Evolutionary conservation across 192 early-diverging fungal genomes (phyloP).

Genomic region (Coemansia sp.): DNA sequence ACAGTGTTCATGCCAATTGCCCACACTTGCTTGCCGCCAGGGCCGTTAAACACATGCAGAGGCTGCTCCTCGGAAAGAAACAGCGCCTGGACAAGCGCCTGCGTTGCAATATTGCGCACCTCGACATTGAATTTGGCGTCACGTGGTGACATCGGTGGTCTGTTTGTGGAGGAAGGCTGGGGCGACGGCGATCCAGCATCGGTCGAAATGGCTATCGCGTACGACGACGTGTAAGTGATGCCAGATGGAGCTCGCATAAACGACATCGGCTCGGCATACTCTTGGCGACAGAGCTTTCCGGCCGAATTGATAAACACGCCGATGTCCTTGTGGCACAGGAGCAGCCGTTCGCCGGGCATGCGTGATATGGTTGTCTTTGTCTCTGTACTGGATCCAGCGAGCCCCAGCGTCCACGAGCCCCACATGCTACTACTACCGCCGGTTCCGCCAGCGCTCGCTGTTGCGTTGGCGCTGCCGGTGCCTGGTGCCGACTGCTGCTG

Average conservation of each 20-base stretch:
- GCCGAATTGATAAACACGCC: slow-evolving; percentile 52
- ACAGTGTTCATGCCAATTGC: slow-evolving; percentile 64
- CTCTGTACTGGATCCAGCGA: slow-evolving; percentile 31
- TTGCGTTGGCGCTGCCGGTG: background rate
- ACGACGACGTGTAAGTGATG: slow-evolving; percentile 53
- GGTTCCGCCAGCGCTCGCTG: background rate
- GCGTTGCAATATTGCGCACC: slow-evolving; percentile 82
- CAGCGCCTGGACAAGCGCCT: slow-evolving; percentile 79
- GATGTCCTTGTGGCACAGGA: slow-evolving; percentile 51
- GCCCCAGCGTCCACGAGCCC: slow-evolving; percentile 50
- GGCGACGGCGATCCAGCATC: slow-evolving; percentile 3
- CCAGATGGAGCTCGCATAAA: slow-evolving; percentile 37
- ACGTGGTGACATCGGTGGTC: background rate
- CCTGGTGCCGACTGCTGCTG: slow-evolving; percentile 4
- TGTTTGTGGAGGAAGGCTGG: background rate
- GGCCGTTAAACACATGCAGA: slow-evolving; percentile 52
- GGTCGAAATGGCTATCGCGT: slow-evolving; percentile 36
- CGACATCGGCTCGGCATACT: slow-evolving; percentile 41
- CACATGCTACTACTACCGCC: slow-evolving; percentile 47
- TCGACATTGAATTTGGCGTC: slow-evolving; percentile 62
- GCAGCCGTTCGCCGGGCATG: slow-evolving; percentile 54
- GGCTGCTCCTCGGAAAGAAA: slow-evolving; percentile 63
- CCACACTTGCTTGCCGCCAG: slow-evolving; percentile 75
- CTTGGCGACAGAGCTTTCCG: slow-evolving; percentile 50
- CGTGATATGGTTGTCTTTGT: slow-evolving; percentile 41